These are phyloP conservation scores for Triglochin maritima DNA, from an alignment of 106 monocot species.

Conservation along the genomic window DNA sequence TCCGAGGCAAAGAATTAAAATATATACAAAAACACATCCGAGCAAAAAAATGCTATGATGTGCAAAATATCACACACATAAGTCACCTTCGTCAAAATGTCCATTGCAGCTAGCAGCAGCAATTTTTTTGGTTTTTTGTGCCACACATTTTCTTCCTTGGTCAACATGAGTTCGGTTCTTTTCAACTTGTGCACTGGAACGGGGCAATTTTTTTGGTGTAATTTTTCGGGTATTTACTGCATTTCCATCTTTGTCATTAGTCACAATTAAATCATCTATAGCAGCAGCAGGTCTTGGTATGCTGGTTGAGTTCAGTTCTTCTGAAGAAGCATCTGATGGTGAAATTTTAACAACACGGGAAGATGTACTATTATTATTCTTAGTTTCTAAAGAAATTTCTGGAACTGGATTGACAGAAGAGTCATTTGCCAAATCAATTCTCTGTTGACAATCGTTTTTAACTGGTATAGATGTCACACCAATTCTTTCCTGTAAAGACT, in stretches of 20 bases:
- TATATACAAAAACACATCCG: not conserved
- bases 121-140: constrained; percentile 25
- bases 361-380: constrained; percentile 5
- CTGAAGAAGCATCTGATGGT: constrained; percentile 18
- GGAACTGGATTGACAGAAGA: constrained; percentile 7
- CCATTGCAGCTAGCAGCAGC: constrained; percentile 4
- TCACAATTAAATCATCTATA: not conserved
- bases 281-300: not conserved
- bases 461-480: constrained; percentile 7
- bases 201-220: constrained; percentile 28
- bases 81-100: constrained; percentile 65
- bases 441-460: constrained; percentile 8
- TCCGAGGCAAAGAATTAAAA: not conserved
- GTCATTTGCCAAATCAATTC: not conserved
- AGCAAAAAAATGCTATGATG: not conserved
- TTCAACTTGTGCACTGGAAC: constrained; percentile 19
- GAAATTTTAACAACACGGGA: constrained; percentile 1
- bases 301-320: constrained; percentile 13
- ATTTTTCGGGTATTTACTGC: constrained; percentile 9
- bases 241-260: constrained; percentile 14
- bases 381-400: constrained; percentile 8
- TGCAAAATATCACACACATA: not conserved
- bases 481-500: constrained; percentile 4
- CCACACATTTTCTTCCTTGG: constrained; percentile 1
- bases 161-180: constrained; percentile 14